Base-by-base conservation (phyloP, 2,329 filamentous ascomycete species). In the Ambrosiella xylebori region DNA sequence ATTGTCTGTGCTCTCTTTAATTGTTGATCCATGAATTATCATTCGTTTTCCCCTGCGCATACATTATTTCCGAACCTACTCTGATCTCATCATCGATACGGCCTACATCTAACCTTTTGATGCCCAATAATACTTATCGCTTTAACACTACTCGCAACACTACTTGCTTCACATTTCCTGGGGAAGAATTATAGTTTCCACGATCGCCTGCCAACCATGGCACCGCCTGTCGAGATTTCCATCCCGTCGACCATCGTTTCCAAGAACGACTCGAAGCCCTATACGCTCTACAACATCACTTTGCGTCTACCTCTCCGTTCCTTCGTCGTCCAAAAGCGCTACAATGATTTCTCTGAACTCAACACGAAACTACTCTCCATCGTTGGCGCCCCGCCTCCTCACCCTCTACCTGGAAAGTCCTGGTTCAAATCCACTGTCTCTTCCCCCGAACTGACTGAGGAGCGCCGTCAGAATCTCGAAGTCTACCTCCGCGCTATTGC, bases 271-370 rank as follows among this genome's bases (percentile, higher is more conserved):
- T 73, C 76, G 62, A 87, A 88, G 65, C 76, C 83, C 0, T 88
- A 81, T 69, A 90, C 86, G 0, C 77, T 84, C 63, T 91, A 90
- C 74, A 86, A 87, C 68, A 84, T 90, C 68, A 82, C 81, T 19
- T 75, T 93, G 60, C 82, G 85, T 55, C 81, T 89, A 1, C 86
- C 87, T 0, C 77, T 91, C 12, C 81, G 85, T 53, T 85, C 85
- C 3, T 86, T 84, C 64, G 83, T 85, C 63, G 75, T 89, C 4
- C 81, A 83, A 65, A 91, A 90, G 70, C 85, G 87, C 65, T 94
- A 91, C 74, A 88, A 83, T 57, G 87, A 93, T 67, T 93, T 93
- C 66, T 73, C 74, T 58, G 68, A 74, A 52, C 80, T 94, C 13
- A 80, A 93, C 70, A 68, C 73, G 37, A 70, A 77, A 3, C 76